A percentile compares a stretch with the other conserved stretches of the same genome.
These are phyloP conservation scores for Dothistroma pini DNA, from an alignment of 2,329 filamentous ascomycete genomes.

Conservation along the genomic window DNA sequence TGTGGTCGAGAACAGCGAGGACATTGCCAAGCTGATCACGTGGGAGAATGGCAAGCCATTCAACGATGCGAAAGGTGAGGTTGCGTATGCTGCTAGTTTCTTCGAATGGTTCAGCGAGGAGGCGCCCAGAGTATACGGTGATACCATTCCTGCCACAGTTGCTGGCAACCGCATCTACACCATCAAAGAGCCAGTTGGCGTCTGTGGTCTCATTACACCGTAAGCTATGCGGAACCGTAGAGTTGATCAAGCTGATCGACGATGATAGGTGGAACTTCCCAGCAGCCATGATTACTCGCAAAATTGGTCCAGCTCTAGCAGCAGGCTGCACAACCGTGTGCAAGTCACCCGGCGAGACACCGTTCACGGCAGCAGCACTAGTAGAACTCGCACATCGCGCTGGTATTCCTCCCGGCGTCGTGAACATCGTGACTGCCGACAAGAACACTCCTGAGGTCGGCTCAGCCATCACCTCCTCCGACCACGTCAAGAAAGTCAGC, in stretches of 20 bases:
- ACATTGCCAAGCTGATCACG: slow-evolving; percentile 77
- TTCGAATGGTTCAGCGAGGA: slow-evolving; percentile 81
- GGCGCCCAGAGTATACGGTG: slow-evolving; percentile 69
- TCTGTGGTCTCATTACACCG: slow-evolving; percentile 78
- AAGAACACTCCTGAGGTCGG: slow-evolving; percentile 79
- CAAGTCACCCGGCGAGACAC: slow-evolving; percentile 89
- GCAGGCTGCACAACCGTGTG: slow-evolving; percentile 94
- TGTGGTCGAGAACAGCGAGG: slow-evolving; percentile 72
- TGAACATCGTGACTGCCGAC: slow-evolving; percentile 80
- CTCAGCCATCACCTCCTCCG: slow-evolving; percentile 68
- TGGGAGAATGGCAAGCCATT: slow-evolving; percentile 88
- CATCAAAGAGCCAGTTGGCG: slow-evolving; percentile 78
- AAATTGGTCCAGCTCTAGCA: slow-evolving; percentile 66
- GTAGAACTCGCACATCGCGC: slow-evolving; percentile 83
- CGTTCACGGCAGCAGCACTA: slow-evolving; percentile 82
- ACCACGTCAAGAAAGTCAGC: slow-evolving; percentile 76
- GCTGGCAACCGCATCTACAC: slow-evolving; percentile 73
- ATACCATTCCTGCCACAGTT: slow-evolving; percentile 67
- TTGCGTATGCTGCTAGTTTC: slow-evolving; percentile 69
- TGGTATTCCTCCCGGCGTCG: slow-evolving; percentile 83
- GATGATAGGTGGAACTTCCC: slow-evolving; percentile 67
- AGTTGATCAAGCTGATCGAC: background rate
- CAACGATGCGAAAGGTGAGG: slow-evolving; percentile 69
- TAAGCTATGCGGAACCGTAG: slow-evolving; percentile 24
- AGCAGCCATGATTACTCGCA: slow-evolving; percentile 47